Base-by-base conservation (phyloP, 495 filamentous ascomycete species). In the Hypoxylon intermedium region DNA sequence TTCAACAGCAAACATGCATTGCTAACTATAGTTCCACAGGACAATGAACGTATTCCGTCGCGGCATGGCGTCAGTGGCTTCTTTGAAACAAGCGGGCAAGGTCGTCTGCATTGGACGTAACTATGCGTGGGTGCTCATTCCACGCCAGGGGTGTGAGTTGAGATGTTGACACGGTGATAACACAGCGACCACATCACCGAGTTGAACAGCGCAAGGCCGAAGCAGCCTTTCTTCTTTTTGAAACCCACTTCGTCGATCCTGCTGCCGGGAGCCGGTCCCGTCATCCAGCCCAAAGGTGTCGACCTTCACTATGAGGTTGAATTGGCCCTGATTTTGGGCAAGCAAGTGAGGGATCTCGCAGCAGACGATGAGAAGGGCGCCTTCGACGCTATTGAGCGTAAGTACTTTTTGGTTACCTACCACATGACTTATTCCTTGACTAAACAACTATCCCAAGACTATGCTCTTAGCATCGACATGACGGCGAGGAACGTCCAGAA, bases 181-280 rank as follows among this genome's bases (percentile, higher is more conserved):
- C 49, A 45, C 73, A 95, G 91, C 73, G 93, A 97, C 78, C 94
- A 99, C 76, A 88, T 97, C 67, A 82, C 87, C 65, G 94, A 99
- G 81, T 83, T 99, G 65, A 91, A 91, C 79, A 96, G 87, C 74
- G 78, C 82, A 52, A 81, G 84, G 38, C 92, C 94, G 51, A 91
- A 90, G 73, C 89, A 95, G 71, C 94, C 95, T 5, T 97, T 99
- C 77, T 99, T 96, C 87, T 99, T 99, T 85, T 83, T 97, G 58
- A 99, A 99, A 82, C 95, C 94, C 5, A 71, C 91, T 0, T 86
- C 87, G 49, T 87, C 91, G 13, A 87, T 99, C 59, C 83, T 97
- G 1, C 80, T 87, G 12, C 92, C 93, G 2, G 79, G 80, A 33
- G 79, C 81, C 21, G 93, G 95, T 3, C 89, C 92, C n/a, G 85